Base-by-base conservation (phyloP, 2,329 filamentous ascomycete species). In the Chaetomium strumarium region DNA sequence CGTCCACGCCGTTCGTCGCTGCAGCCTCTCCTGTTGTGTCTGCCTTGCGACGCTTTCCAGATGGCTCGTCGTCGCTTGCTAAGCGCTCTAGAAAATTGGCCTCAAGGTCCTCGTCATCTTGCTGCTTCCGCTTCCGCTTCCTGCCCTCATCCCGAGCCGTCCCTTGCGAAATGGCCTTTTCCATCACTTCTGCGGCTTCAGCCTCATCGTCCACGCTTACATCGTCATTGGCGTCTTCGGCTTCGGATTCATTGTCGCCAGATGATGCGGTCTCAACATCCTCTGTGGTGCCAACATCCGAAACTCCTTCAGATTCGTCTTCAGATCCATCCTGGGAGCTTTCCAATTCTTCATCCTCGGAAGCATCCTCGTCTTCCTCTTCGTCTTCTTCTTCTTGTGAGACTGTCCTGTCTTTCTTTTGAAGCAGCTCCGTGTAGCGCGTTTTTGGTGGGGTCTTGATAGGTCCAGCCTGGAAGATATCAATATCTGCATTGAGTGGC, bases 61-160 rank as follows among this genome's bases (percentile, higher is more conserved):
- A 65, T 51, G 77, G 74, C 66, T 79, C 73, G 64, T 81, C 75
- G 64, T 82, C 72, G 61, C 81, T 77, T 63, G 75, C 78, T 30
- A 91, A 68, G 58, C 83, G 83, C 51, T 78, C 73, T 70, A 92
- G 73, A 62, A 91, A 90, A 46, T 79, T 80, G 52, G 76, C 79
- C 64, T 90, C 87, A 2, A 90, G 69, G 51, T 88, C 82, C 20
- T 88, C 79, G 11, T 85, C 80, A 31, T 85, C 78, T 51, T 55
- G 53, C 20, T 75, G 65, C 47, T 72, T 83, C 53, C 85, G 76
- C 71, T 86, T 88, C 56, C 84, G 76, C 67, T 86, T 87, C 30
- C 79, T 74, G 10, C 80, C 75, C 48, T 76, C 72, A 51, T 76
- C 74, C 64, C 61, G 69, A 54, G 65, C 60, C 62, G 68, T 68